phyloP scores from a whole-genome alignment of 805 yeast species.

The Ogataea paradorogensis region DNA sequence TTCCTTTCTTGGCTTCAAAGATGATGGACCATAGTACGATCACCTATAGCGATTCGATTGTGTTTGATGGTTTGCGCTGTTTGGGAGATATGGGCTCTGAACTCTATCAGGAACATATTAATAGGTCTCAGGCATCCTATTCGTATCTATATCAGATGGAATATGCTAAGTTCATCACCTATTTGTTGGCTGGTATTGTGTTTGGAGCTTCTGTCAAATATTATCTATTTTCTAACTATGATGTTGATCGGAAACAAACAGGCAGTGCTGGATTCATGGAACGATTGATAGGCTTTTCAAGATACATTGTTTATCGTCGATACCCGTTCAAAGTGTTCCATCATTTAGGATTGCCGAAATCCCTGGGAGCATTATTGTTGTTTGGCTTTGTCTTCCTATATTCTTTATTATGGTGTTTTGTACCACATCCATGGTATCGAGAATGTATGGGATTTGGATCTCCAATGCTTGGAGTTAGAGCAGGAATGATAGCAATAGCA shows the following conservation, averaged over 20 bases:
- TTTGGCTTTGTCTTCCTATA: constrained; percentile 36
- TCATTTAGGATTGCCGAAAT: constrained; percentile 36
- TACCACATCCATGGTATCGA: constrained; percentile 51
- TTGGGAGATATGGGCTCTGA: neutral
- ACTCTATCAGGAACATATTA: neutral
- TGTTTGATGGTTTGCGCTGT: neutral
- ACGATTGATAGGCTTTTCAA: constrained; percentile 28
- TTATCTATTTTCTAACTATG: constrained; percentile 16
- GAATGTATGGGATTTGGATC: constrained; percentile 54
- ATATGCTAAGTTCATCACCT: constrained; percentile 41
- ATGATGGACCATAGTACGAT: neutral
- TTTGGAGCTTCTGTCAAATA: constrained; percentile 34
- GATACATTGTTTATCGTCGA: constrained; percentile 34
- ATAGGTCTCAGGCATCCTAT: neutral
- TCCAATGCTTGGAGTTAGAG: constrained; percentile 53
- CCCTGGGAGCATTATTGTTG: constrained; percentile 36
- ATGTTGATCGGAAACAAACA: constrained; percentile 15
- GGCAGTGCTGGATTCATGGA: constrained; percentile 12
- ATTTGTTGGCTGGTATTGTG: constrained; percentile 39
- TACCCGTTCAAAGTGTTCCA: constrained; percentile 32
- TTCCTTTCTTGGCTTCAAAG: too few relatives aligned
- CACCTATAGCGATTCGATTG: neutral
- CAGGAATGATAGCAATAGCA: constrained; percentile 51
- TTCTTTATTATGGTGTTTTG: constrained; percentile 31
- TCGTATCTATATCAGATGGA: neutral